Conservation (phyloP, 805 yeast genomes). For the Ogataea nitratoaversa region DNA sequence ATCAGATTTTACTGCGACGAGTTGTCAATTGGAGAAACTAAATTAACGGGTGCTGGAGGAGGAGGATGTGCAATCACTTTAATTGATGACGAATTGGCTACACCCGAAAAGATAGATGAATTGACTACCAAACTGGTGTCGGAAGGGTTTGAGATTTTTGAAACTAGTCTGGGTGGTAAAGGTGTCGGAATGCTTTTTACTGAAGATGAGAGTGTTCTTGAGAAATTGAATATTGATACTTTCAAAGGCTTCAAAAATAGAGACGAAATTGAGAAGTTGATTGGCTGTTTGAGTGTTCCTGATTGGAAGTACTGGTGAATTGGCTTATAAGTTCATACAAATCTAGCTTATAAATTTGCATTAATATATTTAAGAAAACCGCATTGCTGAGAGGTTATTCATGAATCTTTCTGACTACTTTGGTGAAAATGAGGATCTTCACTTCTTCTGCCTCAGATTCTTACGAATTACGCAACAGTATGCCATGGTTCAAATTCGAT, state of each 20-base stretch:
- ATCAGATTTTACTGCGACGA: slow-evolving; percentile 65
- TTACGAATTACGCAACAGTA: no score
- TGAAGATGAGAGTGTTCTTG: slow-evolving; percentile 5
- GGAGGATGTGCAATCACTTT: slow-evolving; percentile 97
- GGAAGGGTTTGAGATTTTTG: slow-evolving; percentile 68
- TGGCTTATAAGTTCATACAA: no score
- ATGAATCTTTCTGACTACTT: no score
- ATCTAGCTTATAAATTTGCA: no score
- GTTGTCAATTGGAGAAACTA: slow-evolving; percentile 73
- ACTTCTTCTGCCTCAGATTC: no score
- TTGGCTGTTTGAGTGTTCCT: slow-evolving; percentile 39
- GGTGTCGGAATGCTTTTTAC: slow-evolving; percentile 63
- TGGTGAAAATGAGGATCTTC: no score
- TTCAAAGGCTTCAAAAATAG: slow-evolving; percentile 39
- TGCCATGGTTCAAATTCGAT: no score
- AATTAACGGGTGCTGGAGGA: slow-evolving; percentile 98
- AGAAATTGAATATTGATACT: slow-evolving; percentile 27
- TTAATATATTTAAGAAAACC: no score
- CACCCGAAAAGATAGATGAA: slow-evolving; percentile 29
- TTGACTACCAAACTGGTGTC: slow-evolving; percentile 34
- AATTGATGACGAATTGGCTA: slow-evolving; percentile 44
- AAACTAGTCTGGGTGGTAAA: slow-evolving; percentile 81
- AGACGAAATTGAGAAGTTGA: slow-evolving; percentile 41
- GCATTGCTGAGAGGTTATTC: no score
- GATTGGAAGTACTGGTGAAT: slow-evolving; percentile 71